Base-by-base conservation (phyloP, 768 basidiomycete genomes). In the Termitomyces sp. region DNA sequence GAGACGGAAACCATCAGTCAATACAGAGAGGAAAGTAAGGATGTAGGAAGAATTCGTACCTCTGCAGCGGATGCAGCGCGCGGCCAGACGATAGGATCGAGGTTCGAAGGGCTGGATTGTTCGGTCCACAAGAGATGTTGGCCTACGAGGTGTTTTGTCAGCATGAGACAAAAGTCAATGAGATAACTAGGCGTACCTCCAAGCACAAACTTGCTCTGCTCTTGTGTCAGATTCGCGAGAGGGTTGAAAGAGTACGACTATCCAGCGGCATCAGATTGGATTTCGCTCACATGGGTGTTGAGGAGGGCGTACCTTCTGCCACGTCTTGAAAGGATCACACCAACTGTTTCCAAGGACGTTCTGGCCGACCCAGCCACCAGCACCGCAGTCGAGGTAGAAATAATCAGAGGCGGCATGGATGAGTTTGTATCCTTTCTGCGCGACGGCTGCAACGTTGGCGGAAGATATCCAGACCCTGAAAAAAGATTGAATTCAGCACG, bases 301-400 rank as follows among this genome's bases (percentile, higher is more conserved):
- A 2, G 21, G n/a, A 16, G 23, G 19, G 25, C 45, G 5, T 43
- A 86, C 85, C 71, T 82, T 79, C 66, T 88, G 84, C 90, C 90
- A 92, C 6, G 84, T 84, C 69, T 90, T 90, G 82, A 86, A 90
- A 0, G 87, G 86, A 63, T 86, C 86, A 64, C 86, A 89, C 86
- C 88, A 90, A 63, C 82, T 84, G 58, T 82, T 83, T 5, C 82
- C 79, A 41, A 59, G 40, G 45, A 60, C 43, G 58, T 63, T 68
- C 32, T 80, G 68, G 0, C 86, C 87, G 10, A 89, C 70, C 86
- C 88, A 92, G 29, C 77, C 84, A 8, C 89, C 90, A 1, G 69
- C 82, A 35, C 90, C 90, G 60, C 87, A 90, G 63, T 91, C 89
- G 25, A 92, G 81, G 70, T 92, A 92, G 73, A 92, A 91, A 70